Percentiles rank a stretch among this genome's conserved stretches.
Evolutionary conservation across 2,329 filamentous ascomycete species (phyloP).

Genomic region (Ophiostoma australiae): DNA sequence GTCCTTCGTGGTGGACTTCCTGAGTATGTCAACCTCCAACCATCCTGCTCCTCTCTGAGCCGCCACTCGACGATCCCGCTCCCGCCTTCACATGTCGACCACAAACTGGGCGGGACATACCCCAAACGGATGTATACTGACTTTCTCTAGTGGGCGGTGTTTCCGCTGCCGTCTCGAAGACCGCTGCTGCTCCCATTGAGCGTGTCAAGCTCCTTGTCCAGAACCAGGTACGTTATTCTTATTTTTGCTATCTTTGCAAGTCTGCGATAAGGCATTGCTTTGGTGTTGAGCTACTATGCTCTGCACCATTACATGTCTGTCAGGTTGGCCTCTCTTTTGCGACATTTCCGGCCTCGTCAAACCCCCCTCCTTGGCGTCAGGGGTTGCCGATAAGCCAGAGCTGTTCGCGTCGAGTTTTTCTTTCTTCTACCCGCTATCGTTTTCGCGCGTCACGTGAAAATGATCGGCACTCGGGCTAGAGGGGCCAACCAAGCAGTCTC

Average conservation of each 20-base stretch:
- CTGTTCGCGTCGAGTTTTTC: neutral
- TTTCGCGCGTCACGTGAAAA: slow-evolving; percentile 10
- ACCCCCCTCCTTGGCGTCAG: neutral
- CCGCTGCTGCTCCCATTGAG: slow-evolving; percentile 98
- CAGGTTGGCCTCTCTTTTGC: neutral
- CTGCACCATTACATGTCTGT: neutral
- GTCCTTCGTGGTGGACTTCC: slow-evolving; percentile 96
- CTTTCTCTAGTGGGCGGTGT: slow-evolving; percentile 86
- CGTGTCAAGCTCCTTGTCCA: slow-evolving; percentile 99
- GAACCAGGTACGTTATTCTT: slow-evolving; percentile 78
- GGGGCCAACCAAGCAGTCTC: neutral
- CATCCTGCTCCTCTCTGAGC: slow-evolving; percentile 22
- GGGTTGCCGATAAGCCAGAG: slow-evolving; percentile 4
- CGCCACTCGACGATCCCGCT: neutral
- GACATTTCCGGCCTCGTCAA: neutral
- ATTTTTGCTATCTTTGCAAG: neutral
- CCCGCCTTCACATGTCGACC: neutral
- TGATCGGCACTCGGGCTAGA: neutral
- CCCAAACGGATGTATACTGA: slow-evolving; percentile 23
- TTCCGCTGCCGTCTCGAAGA: slow-evolving; percentile 99
- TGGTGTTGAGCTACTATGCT: neutral
- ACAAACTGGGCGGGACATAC: neutral
- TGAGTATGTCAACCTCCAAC: slow-evolving; percentile 68
- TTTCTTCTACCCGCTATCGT: neutral
- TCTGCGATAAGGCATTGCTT: slow-evolving; percentile 2